Percentiles rank a stretch among this genome's conserved stretches.
Conservation (phyloP, 805 yeast genomes). For the Wickerhamomyces silvicola region DNA sequence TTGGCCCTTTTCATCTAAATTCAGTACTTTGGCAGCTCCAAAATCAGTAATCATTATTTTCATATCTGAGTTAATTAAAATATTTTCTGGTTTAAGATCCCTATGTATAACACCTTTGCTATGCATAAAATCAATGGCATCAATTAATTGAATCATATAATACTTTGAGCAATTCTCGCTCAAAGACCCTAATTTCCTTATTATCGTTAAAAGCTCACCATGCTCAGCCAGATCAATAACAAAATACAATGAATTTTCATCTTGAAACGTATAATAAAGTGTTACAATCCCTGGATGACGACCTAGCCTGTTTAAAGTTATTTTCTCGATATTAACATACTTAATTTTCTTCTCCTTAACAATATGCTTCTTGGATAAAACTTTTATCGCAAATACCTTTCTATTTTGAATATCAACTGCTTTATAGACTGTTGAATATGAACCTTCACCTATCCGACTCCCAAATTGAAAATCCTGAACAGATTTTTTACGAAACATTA, state of each 20-base stretch:
- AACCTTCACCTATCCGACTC: slow-evolving; percentile 86
- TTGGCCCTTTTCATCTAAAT: slow-evolving; percentile 24
- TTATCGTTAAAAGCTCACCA: slow-evolving; percentile 83
- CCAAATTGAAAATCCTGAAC: slow-evolving; percentile 80
- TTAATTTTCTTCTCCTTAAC: slow-evolving; percentile 92
- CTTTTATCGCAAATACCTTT: slow-evolving; percentile 83
- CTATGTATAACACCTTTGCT: slow-evolving; percentile 86
- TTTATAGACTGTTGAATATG: slow-evolving; percentile 88
- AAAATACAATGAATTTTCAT: slow-evolving; percentile 77
- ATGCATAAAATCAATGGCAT: slow-evolving; percentile 86
- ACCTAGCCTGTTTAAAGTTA: slow-evolving; percentile 79
- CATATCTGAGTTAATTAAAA: slow-evolving; percentile 77
- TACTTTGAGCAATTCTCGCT: slow-evolving; percentile 71
- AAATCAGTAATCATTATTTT: slow-evolving; percentile 91
- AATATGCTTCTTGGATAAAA: slow-evolving; percentile 85
- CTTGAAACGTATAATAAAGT: slow-evolving; percentile 91
- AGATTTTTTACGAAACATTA: slow-evolving; percentile 39
- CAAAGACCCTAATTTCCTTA: slow-evolving; percentile 71
- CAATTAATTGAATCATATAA: slow-evolving; percentile 83
- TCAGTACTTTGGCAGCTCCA: slow-evolving; percentile 89
- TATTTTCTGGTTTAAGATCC: slow-evolving; percentile 92
- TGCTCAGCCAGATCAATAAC: slow-evolving; percentile 92
- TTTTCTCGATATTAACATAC: slow-evolving; percentile 92
- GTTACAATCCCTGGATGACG: slow-evolving; percentile 94
- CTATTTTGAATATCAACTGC: slow-evolving; percentile 72